phyloP scores from a whole-genome alignment of 768 basidiomycete genomes.

The Podaxis pistillaris region DNA sequence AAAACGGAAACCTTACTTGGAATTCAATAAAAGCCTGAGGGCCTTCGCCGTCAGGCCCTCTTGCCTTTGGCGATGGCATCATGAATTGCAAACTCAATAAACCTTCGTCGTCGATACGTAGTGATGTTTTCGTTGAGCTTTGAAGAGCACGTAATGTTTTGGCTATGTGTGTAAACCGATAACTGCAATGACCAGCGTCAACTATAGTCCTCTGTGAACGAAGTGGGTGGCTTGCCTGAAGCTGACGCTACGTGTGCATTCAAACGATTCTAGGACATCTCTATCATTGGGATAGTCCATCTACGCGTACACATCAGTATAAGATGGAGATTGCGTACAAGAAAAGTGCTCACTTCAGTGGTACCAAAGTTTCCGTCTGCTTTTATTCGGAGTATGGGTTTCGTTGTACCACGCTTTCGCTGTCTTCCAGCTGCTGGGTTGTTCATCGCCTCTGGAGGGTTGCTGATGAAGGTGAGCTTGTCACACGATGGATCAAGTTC shows the following conservation, averaged over 20 bases:
- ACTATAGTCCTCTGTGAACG: background rate
- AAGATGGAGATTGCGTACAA: background rate
- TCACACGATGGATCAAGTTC: conserved; percentile 90
- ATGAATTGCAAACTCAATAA: conserved; percentile 87
- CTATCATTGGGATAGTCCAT: conserved; percentile 96
- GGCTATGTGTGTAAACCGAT: conserved; percentile 77
- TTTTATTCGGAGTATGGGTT: conserved; percentile 76
- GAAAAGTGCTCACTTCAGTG: conserved; percentile 57
- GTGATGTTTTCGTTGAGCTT: conserved; percentile 82
- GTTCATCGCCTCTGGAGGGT: conserved; percentile 45
- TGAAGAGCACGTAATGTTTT: conserved; percentile 74
- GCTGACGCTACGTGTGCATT: conserved; percentile 63
- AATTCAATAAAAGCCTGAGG: conserved; percentile 82
- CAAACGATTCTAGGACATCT: conserved; percentile 89
- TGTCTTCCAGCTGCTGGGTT: conserved; percentile 18
- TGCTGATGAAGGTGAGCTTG: conserved; percentile 79
- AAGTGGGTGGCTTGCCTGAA: conserved; percentile 58
- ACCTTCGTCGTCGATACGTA: conserved; percentile 82
- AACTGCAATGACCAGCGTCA: conserved; percentile 45
- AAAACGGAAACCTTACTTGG: conserved; percentile 63
- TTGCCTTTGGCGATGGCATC: conserved; percentile 60
- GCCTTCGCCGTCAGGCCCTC: conserved; percentile 33
- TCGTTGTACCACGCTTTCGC: conserved; percentile 26
- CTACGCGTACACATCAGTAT: conserved; percentile 36
- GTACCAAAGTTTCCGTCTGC: conserved; percentile 82